Evolutionary conservation across 179 eudicot species (phyloP).

Genomic region (Actinidia chinensis): DNA sequence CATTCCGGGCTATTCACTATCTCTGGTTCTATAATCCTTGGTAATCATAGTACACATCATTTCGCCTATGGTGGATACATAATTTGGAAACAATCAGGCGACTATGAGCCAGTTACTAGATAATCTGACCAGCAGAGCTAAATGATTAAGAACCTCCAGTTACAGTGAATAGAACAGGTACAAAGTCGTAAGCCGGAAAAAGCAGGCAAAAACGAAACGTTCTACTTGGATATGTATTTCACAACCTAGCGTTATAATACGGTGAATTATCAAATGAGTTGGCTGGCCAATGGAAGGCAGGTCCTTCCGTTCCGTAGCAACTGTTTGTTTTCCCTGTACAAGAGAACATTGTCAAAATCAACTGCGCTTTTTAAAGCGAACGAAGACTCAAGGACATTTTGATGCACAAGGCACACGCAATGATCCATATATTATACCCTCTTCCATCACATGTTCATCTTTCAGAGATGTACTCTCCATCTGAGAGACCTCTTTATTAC

Average conservation of each 20-base stretch:
- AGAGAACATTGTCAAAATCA: background rate
- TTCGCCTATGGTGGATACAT: background rate
- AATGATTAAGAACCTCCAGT: background rate
- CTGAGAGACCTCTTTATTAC: constrained; percentile 22
- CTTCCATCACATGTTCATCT: constrained; percentile 27
- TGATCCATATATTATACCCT: constrained; percentile 29
- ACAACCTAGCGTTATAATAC: constrained; percentile 58
- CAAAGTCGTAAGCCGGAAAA: background rate
- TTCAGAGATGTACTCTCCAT: constrained; percentile 26
- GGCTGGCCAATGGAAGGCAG: constrained; percentile 22
- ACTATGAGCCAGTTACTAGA: background rate
- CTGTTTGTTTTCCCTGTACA: constrained; percentile 37
- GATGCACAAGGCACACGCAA: background rate
- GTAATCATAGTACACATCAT: background rate
- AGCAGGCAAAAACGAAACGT: background rate
- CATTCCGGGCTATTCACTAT: background rate
- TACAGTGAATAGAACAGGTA: background rate
- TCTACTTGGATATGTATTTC: no score
- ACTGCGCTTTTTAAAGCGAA: background rate
- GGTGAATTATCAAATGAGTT: constrained; percentile 33
- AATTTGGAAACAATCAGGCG: background rate
- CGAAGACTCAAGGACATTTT: background rate
- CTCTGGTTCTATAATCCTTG: background rate
- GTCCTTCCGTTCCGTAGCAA: constrained; percentile 31
- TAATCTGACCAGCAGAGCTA: background rate